Conservation (phyloP, 2,329 filamentous ascomycete genomes). For the Sporothrix curviconia region DNA sequence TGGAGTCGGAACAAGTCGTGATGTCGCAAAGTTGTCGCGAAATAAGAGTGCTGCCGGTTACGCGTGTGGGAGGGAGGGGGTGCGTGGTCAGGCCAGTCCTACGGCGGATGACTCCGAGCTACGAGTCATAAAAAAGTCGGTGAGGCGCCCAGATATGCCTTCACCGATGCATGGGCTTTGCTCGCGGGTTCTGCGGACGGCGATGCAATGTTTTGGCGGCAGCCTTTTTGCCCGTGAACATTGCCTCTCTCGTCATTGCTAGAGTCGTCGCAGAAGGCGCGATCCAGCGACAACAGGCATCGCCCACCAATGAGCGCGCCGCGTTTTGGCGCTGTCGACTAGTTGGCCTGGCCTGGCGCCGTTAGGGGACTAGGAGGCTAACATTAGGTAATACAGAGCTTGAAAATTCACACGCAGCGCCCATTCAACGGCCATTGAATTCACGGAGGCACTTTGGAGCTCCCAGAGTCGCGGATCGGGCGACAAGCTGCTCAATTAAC, state of each 20-base stretch:
- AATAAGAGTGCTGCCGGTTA: too few relatives aligned
- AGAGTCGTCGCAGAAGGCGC: background rate
- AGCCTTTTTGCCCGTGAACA: background rate
- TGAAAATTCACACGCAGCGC: too few relatives aligned
- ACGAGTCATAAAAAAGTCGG: background rate
- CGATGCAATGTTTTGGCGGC: background rate
- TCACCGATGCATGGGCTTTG: background rate
- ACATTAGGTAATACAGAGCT: background rate
- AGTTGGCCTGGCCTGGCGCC: too few relatives aligned
- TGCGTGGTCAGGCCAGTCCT: background rate
- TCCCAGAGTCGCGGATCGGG: too few relatives aligned
- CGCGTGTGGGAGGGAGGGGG: too few relatives aligned
- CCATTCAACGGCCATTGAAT: background rate
- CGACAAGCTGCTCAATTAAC: too few relatives aligned
- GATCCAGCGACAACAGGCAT: too few relatives aligned
- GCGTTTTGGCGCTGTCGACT: background rate
- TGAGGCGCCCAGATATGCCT: background rate
- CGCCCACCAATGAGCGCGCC: background rate
- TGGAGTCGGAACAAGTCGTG: too few relatives aligned
- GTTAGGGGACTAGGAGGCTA: too few relatives aligned
- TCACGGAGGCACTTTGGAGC: background rate
- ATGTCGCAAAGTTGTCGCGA: too few relatives aligned
- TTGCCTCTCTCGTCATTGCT: background rate
- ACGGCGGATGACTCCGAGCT: too few relatives aligned
- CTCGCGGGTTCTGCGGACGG: background rate